These are phyloP conservation scores for Cryptomeria japonica DNA, from an alignment of 75 land plant genomes.

Conservation along the genomic window DNA sequence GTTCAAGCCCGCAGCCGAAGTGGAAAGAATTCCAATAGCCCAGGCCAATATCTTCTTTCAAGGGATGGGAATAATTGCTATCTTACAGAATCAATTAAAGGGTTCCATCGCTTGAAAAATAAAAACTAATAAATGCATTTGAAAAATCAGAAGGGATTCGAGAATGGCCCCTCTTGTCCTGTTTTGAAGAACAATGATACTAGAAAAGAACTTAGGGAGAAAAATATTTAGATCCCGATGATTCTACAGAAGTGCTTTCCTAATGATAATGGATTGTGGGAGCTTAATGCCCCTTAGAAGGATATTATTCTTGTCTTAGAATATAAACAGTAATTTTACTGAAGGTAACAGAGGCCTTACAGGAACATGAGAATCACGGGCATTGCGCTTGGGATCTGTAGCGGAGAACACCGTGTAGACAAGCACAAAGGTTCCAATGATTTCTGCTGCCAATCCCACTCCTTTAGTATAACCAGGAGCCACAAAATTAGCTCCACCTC, in stretches of 20 bases:
- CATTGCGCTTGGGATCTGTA: constrained; percentile 32
- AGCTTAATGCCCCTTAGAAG: background rate
- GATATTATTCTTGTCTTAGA: background rate
- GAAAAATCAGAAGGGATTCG: background rate
- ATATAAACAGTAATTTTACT: background rate
- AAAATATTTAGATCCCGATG: no score
- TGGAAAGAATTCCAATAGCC: no score
- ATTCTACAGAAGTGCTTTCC: no score
- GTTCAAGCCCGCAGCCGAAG: no score
- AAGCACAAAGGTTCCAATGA: constrained; percentile 42
- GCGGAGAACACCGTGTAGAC: constrained; percentile 21
- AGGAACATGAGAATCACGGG: constrained; percentile 31
- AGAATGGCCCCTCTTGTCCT: background rate
- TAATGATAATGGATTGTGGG: no score
- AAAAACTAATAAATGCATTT: background rate
- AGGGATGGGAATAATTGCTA: background rate
- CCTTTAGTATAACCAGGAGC: constrained; percentile 39
- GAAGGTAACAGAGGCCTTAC: constrained; percentile 14
- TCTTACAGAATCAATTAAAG: background rate
- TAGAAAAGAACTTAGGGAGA: no score
- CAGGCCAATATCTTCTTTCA: background rate
- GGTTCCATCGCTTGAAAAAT: background rate
- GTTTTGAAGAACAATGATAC: background rate
- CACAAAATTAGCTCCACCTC: constrained; percentile 47
- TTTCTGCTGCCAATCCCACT: constrained; percentile 45